Evolutionary conservation across 495 filamentous ascomycete species (phyloP), one percentile per base, ranked within the genome.

Genomic region (Penicillium alfredii): DNA sequence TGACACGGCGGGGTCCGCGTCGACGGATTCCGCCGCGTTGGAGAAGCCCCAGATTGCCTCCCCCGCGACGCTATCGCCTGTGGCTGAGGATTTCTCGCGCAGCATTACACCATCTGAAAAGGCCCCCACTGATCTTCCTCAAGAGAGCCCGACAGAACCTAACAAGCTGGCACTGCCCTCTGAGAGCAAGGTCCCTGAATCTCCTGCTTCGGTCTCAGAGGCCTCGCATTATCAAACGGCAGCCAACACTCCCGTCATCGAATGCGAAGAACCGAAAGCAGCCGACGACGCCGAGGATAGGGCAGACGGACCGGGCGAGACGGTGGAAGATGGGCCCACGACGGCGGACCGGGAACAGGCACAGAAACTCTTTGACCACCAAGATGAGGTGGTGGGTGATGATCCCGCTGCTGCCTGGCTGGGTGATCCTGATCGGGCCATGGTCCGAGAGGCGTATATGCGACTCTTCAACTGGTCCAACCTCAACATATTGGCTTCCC

Each of bases 371-470:
- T 98, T 75, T 51, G 79, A 88, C 22, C 87, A 86, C n/a, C 81
- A 87, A 42, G 87, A 94, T 47, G 75, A 82, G 38, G 79, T 85
- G 35, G 80, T 88, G 14, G 68, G 68, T 4, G 88, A 84, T 53
- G 78, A 82, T 10, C 76, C 80, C 42, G 86, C 88, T 28, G 86
- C 90, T 11, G 78, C 86, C 28, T 94, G 88, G 85, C 78, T 99
- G 51, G 93, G 92, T 45, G 81, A 80, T 17, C 64, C 73, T 9
- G 71, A 81, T 21, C 78, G 84, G 34, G 70, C 73, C 44, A 73
- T 72, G 30, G 75, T 81, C 2, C 64, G 92, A 34, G 76, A 73
- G 38, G 93, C 93, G 3, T 99, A 94, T 55, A 92, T 97, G 81
- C 78, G 85, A 39, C 63, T 95, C 8, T 97, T 89, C 51, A 82